Base-by-base conservation (phyloP, 352 stramenopile species). In the Phytophthora vignae region DNA sequence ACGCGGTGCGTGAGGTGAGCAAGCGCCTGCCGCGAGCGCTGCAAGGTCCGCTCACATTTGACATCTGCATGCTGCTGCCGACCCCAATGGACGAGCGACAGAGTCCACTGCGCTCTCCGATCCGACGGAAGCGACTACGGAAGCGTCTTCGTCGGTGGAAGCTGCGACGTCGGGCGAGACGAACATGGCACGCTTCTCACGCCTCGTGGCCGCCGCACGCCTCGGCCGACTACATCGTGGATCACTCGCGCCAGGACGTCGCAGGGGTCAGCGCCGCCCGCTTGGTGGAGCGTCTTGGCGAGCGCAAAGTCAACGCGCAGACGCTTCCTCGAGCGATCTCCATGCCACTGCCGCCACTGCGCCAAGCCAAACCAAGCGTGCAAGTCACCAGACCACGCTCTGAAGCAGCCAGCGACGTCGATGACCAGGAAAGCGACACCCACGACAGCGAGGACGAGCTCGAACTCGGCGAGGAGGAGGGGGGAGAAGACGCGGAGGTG, bases 11-110 rank as follows among this genome's bases (percentile, higher is more conserved):
- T 11, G 81, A 87, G n/a, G 72, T 76, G 14, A 73, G 67, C 8
- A 79, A 79, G 19, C 60, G 67, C 53, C 33, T 74, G 4, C 59
- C 65, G 6, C 60, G n/a, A 5, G 64, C 81, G 15, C 74, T 92
- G 17, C 81, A 73, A 8, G 68, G 77, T 22, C 73, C 80, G 38
- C 60, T 92, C n/a, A 92, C 83, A 29, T 88, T 87, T 33, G 77
- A 92, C 63, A 88, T 92, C 33, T 86, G 78, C 48, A 85, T 88
- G 79, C 40, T 92, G 25, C 73, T 92, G 17, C 84, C 84, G 11
- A 48, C 64, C 9, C 82, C 84, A 3, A 64, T 90, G 11, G 79
- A 90, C 56, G 73, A 68, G 12, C 71, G 83, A 11, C 83, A 92
- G 64, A 87, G 74, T 44, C 60, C 74, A 40, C 57, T 92, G 42